Conservation (phyloP, 805 yeast genomes). For the Limtongia smithiae region DNA sequence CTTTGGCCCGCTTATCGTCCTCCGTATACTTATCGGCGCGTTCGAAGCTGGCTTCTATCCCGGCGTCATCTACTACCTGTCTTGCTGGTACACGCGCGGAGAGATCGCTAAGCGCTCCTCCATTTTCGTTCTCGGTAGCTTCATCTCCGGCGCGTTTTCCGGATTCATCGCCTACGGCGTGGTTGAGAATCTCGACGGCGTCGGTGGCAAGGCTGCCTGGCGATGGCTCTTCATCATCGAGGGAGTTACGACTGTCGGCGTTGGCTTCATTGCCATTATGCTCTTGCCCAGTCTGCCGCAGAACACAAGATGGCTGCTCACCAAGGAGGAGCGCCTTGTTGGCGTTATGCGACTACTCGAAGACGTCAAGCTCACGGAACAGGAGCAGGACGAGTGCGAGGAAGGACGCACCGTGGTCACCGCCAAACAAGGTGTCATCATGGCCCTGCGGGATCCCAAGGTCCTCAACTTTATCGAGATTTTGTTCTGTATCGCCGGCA, state of each 20-base stretch:
- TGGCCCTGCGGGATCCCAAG: conserved; percentile 30
- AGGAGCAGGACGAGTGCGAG: too few relatives aligned
- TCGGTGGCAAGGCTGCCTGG: conserved; percentile 47
- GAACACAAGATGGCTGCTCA: conserved; percentile 45
- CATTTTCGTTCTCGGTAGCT: conserved; percentile 49
- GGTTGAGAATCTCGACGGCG: conserved; percentile 43
- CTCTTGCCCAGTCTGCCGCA: conserved; percentile 53
- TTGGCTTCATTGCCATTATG: conserved; percentile 46
- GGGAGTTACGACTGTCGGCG: conserved; percentile 50
- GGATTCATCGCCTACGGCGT: conserved; percentile 56
- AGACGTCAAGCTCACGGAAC: too few relatives aligned
- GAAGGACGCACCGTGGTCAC: too few relatives aligned
- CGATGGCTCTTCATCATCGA: conserved; percentile 55
- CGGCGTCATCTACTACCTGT: conserved; percentile 47
- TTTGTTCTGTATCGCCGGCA: conserved; percentile 46
- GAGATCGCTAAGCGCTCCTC: conserved; percentile 51
- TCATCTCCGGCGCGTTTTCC: conserved; percentile 49
- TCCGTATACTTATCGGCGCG: conserved; percentile 46
- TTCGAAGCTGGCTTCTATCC: conserved; percentile 49
- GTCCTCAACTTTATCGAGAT: conserved; percentile 23
- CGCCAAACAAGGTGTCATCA: conserved; percentile 6
- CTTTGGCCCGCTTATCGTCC: conserved; percentile 37
- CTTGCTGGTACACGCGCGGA: conserved; percentile 53
- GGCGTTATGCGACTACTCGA: conserved; percentile 41
- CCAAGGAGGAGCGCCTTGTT: conserved; percentile 45